These are phyloP conservation scores for Taphrina communis DNA, from an alignment of 1,139 yeast genomes.

Conservation along the genomic window DNA sequence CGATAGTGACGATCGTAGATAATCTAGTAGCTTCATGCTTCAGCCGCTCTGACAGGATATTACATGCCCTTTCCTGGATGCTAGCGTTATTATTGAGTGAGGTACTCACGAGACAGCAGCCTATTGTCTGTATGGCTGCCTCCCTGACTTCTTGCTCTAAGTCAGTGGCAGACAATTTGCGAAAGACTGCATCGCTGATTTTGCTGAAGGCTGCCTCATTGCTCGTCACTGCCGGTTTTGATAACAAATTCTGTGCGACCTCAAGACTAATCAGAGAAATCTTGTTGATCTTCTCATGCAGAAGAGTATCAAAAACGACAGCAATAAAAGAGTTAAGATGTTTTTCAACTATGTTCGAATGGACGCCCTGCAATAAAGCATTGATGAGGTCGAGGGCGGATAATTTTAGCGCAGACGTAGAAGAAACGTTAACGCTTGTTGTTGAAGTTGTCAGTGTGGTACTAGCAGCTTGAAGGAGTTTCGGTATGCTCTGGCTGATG, in stretches of 20 bases:
- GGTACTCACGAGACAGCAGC: slow-evolving; percentile 47
- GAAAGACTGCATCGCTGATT: slow-evolving; percentile 49
- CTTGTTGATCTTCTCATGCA: slow-evolving; percentile 46
- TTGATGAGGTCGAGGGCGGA: slow-evolving; percentile 29
- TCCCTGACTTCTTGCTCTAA: slow-evolving; percentile 62
- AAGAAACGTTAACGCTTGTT: slow-evolving; percentile 10
- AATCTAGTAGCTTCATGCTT: slow-evolving; percentile 50
- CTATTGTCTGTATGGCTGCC: slow-evolving; percentile 55
- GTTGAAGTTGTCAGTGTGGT: background rate
- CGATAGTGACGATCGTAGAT: slow-evolving; percentile 48
- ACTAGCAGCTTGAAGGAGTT: background rate
- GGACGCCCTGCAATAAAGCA: background rate
- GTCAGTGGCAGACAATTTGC: slow-evolving; percentile 55
- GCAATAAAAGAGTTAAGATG: slow-evolving; percentile 4
- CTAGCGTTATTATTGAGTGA: slow-evolving; percentile 4
- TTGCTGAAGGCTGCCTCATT: slow-evolving; percentile 47
- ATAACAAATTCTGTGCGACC: slow-evolving; percentile 51
- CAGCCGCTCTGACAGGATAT: slow-evolving; percentile 48
- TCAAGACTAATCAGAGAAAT: slow-evolving; percentile 61
- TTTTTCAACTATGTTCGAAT: background rate
- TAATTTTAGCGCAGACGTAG: slow-evolving; percentile 9
- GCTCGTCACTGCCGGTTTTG: slow-evolving; percentile 51
- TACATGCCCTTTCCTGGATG: slow-evolving; percentile 45
- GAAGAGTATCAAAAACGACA: slow-evolving; percentile 11
- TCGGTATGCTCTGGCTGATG: background rate